Evolutionary conservation across 495 filamentous ascomycete genomes (phyloP), one percentile per base, ranked within the genome.

Genomic region (Annulohypoxylon maeteangense): DNA sequence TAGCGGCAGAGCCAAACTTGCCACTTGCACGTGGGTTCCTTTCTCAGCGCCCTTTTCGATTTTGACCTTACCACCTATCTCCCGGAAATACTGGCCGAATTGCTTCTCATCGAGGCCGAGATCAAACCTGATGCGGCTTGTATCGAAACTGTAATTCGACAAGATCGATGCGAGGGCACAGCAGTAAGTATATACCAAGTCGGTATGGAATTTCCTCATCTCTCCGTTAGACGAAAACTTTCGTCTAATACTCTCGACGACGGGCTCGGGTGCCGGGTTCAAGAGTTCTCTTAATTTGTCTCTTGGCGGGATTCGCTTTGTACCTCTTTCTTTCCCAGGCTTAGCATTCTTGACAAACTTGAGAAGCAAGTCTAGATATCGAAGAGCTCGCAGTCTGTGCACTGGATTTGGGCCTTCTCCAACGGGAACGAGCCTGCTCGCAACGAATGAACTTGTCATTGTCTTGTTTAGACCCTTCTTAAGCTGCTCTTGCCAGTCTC

Each of bases 121-220:
- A 76, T 99, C 95, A 50, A 92, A 88, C 63, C 89, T 87, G 66
- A 98, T 80, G 74, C 93, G 88, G 22, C 85, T 84, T 10, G 89
- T 89, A 77, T 97, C 92, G 23, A 93, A 91, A 45, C 90, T 88
- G 68, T 90, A 93, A 67, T 91, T 87, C 71, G 96, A 93, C 8
- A 95, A 83, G 40, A 92, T 84, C 74, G 91, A 81, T 12, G 90
- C 85, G 12, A 91, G 80, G 2, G 87, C 88, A 70, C 89, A 92
- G 78, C 89, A 85, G 69, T 91, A 89, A 29, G 89, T 90, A 72
- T 88, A 88, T 18, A 92, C 79, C 59, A 90, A 81, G 59, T 90
- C 90, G 20, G 84, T 63, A 69, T 92, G 87, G 77, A 87, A 84
- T 72, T 89, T 90, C 62, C 84, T 85, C 81, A 92, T 84, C 42